Conservation (phyloP, 345 rosid genomes). For the Psidium guajava region DNA sequence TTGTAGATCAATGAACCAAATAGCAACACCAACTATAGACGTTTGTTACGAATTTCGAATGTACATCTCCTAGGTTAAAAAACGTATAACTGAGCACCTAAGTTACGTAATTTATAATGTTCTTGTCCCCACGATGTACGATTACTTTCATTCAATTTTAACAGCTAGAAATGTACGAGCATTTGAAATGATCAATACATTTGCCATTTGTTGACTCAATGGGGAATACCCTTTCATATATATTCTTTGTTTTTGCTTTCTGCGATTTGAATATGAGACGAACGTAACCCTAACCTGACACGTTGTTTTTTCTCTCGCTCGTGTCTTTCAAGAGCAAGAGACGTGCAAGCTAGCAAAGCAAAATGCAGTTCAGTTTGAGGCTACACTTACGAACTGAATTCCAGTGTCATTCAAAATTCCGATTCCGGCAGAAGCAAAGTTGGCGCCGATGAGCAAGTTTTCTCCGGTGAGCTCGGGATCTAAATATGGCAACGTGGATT, state of each 20-base stretch:
- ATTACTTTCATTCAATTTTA: neutral
- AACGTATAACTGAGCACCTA: neutral
- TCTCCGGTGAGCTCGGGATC: slow-evolving; percentile 6
- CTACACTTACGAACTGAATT: slow-evolving; percentile 4
- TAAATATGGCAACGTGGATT: slow-evolving; percentile 10
- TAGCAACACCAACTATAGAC: neutral
- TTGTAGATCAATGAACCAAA: neutral
- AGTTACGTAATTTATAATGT: neutral
- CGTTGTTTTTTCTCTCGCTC: neutral
- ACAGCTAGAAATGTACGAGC: neutral
- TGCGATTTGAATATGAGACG: neutral
- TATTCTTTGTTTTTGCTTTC: neutral
- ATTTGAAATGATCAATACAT: neutral
- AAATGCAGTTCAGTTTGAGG: neutral
- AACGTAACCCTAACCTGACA: neutral
- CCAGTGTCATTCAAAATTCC: slow-evolving; percentile 13
- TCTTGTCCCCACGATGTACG: neutral
- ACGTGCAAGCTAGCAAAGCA: neutral
- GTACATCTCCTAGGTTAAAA: neutral
- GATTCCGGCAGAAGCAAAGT: slow-evolving; percentile 13
- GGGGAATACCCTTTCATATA: neutral
- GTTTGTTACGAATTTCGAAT: neutral
- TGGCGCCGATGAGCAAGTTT: slow-evolving; percentile 6
- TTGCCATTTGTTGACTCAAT: neutral
- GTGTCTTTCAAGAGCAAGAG: neutral